Base-by-base conservation (phyloP, 495 filamentous ascomycete species). In the Aspergillus wentii region DNA sequence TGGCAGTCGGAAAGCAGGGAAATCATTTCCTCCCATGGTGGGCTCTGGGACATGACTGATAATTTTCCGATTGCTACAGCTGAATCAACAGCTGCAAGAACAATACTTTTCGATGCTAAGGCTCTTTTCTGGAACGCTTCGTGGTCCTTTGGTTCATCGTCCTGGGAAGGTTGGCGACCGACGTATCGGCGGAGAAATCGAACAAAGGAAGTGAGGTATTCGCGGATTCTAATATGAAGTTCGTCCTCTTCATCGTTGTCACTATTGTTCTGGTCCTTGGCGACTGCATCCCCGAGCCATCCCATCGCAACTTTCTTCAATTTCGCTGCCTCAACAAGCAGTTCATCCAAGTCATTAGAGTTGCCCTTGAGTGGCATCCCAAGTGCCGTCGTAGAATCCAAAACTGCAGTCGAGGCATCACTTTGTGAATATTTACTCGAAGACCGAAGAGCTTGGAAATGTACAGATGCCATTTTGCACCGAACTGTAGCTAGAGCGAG, bases 361-460 rank as follows among this genome's bases (percentile, higher is more conserved):
- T 76, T 80, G 1, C 85, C 85, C 40, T 78, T 74, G 10, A 88
- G 51, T 0, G 76, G 67, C n/a, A 78, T 64, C 7, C 76, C 72
- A 10, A 84, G 40, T 0, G 81, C 69, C 30, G 66, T 57, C 4
- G 60, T 57, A 1, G 65, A 62, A 20, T 65, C 56, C 10, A 48
- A 42, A 4, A 60, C 41, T 13, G 59, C 58, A 14, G 51, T 40
- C 10, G 61, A 46, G 3, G 59, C 40, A 20, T 28, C 41, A 11
- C 33, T 32, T n/a, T 46, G 13, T 1, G 41, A 21, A 19, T 43
- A 50, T 20, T 56, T 57, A 5, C 40, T 43, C 0, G 59, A 61
- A 1, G 40, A 38, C 36, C 57, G 62, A 30, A 62, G 27, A 10
- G 47, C 51, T 42, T 64, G 63, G n/a, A 72, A 58, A 28, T 65